phyloP scores from a whole-genome alignment of 2,329 filamentous ascomycete genomes.

The Penicillium sp. region DNA sequence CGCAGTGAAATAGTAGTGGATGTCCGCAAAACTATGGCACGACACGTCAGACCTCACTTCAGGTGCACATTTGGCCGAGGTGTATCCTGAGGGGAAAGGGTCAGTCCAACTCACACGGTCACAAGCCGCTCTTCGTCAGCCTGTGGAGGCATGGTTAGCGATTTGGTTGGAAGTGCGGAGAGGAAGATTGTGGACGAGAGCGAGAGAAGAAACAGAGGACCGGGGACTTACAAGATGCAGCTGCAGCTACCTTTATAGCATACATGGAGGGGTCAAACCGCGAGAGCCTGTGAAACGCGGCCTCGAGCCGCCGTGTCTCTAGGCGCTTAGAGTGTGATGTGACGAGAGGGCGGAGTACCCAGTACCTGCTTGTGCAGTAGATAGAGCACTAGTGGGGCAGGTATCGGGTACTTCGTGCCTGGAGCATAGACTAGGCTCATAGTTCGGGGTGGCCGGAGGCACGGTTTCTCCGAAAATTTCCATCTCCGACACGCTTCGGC shows the following conservation, averaged over 20 bases:
- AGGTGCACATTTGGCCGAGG: not conserved
- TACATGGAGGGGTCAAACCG: slow-evolving; percentile 19
- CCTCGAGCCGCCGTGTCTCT: slow-evolving; percentile 20
- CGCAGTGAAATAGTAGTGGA: slow-evolving; percentile 62
- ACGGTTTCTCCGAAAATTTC: slow-evolving; percentile 41
- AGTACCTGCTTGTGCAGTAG: slow-evolving; percentile 12
- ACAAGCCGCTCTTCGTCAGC: slow-evolving; percentile 47
- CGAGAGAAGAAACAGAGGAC: not conserved
- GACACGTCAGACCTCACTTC: slow-evolving; percentile 4
- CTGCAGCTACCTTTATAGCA: too few species aligned
- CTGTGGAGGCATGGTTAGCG: slow-evolving; percentile 44
- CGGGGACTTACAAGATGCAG: slow-evolving; percentile 13
- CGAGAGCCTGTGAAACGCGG: slow-evolving; percentile 15
- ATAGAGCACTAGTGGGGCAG: slow-evolving; percentile 6
- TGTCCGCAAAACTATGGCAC: slow-evolving; percentile 56
- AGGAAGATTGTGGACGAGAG: not conserved
- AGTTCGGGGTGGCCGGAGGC: slow-evolving; percentile 8
- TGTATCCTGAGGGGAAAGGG: slow-evolving; percentile 25
- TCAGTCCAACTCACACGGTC: slow-evolving; percentile 43
- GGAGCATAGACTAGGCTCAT: too few species aligned
- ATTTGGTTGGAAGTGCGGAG: slow-evolving; percentile 8
- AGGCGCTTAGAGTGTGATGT: slow-evolving; percentile 27
- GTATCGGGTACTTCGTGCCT: slow-evolving; percentile 5
- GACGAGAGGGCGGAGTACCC: slow-evolving; percentile 11
- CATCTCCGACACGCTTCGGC: slow-evolving; percentile 13